Conservation (phyloP, 2,329 filamentous ascomycete species). For the Blastomyces gilchristii region DNA sequence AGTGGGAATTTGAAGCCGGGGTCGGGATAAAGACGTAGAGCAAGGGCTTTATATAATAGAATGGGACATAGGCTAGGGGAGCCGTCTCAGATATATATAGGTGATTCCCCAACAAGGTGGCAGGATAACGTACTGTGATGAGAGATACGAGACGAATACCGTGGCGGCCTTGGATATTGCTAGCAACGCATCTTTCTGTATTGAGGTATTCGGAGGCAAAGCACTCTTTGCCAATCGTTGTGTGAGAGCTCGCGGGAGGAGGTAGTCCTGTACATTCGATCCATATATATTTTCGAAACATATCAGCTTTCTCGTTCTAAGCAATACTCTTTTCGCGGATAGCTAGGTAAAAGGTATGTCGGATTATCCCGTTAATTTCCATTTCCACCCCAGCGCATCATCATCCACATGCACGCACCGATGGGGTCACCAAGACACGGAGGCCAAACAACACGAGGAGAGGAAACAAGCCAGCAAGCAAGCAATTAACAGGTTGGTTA, state of each 20-base stretch:
- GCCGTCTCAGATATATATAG: not conserved
- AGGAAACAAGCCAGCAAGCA: not conserved
- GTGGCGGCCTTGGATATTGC: constrained; percentile 57
- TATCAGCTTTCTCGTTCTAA: not conserved
- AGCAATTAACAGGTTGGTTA: not conserved
- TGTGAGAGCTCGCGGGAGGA: constrained; percentile 52
- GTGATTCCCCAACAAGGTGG: not conserved
- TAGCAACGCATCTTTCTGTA: constrained; percentile 55
- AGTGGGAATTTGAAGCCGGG: not conserved
- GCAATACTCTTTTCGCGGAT: too few species aligned
- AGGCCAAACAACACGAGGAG: not conserved
- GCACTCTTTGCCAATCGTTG: constrained; percentile 53
- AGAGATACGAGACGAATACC: constrained; percentile 56
- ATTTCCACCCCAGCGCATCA: not conserved
- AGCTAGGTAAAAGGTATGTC: not conserved
- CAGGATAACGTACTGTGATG: constrained; percentile 42
- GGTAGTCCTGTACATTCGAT: constrained; percentile 42
- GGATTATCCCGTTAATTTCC: not conserved
- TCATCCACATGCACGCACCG: not conserved
- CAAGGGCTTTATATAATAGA: not conserved
- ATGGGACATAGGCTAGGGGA: not conserved
- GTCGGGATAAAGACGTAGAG: not conserved
- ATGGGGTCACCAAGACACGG: not conserved
- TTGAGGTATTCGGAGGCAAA: constrained; percentile 53
- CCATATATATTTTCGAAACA: not conserved